Conservation (phyloP, 2,329 filamentous ascomycete species). For the Diaporthe citrichinensis region DNA sequence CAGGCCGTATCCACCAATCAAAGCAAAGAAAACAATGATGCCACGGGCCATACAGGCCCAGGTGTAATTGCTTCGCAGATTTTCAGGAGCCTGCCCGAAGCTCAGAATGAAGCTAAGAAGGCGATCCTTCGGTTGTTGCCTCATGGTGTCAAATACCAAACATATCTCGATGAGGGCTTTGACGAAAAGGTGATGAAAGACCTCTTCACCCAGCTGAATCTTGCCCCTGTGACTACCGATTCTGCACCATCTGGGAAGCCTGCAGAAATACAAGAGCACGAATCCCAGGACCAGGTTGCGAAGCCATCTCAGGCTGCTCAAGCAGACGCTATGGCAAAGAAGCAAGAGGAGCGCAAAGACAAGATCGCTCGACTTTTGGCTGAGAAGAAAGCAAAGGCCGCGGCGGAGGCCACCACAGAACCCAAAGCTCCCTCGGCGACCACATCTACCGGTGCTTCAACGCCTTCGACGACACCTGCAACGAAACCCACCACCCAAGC, state of each 20-base stretch:
- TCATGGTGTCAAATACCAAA: slow-evolving; percentile 79
- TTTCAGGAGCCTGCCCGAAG: slow-evolving; percentile 55
- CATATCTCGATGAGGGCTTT: slow-evolving; percentile 81
- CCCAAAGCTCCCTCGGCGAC: slow-evolving; percentile 24
- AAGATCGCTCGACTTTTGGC: slow-evolving; percentile 83
- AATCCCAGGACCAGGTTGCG: slow-evolving; percentile 11
- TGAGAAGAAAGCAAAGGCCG: slow-evolving; percentile 74
- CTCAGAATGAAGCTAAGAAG: slow-evolving; percentile 72
- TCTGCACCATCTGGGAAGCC: slow-evolving; percentile 18
- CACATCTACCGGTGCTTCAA: slow-evolving; percentile 29
- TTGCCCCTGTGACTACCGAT: slow-evolving; percentile 58
- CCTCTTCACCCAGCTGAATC: slow-evolving; percentile 78
- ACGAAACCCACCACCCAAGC: slow-evolving; percentile 65
- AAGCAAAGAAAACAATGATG: neutral
- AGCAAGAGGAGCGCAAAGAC: slow-evolving; percentile 78
- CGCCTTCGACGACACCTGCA: slow-evolving; percentile 15
- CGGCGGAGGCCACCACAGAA: slow-evolving; percentile 44
- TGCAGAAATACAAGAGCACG: neutral
- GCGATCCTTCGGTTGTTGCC: slow-evolving; percentile 76
- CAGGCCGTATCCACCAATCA: neutral
- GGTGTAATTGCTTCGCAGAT: neutral
- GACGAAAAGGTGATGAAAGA: slow-evolving; percentile 72
- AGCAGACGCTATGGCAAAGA: slow-evolving; percentile 47
- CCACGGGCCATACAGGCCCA: neutral
- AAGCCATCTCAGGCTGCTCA: neutral